Base-by-base conservation (phyloP, 768 basidiomycete genomes). In the Leccinum incarnatum region DNA sequence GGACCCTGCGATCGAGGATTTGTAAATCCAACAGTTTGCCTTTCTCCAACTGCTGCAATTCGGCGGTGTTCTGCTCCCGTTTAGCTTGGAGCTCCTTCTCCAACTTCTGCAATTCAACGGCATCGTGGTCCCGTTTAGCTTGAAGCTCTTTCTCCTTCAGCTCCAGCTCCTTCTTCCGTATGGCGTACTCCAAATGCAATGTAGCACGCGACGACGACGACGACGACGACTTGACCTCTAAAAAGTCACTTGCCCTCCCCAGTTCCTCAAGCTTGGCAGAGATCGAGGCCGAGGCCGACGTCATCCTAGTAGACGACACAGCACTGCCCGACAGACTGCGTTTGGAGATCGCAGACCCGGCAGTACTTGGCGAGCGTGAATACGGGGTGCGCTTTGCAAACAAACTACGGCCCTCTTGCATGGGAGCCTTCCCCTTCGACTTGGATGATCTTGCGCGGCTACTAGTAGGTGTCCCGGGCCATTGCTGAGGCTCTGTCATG, bases 131-230 rank as follows among this genome's bases (percentile, higher is more conserved):
- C 32, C 12, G 32, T 34, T 34, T 12, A 12, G 32, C 32, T 34
- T 34, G 32, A 47, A 47, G 46, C 21, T 54, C 29, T 7, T 42
- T n/a, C 17, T n/a, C 47, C 19, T 57, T 47, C 1, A 49, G 30
- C 4, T 50, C 48, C 2, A 61, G 53, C n/a, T 61, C 52, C 27
- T 61, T 42, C 9, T 53, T 57, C 29, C 17, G 4, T 30, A 61
- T 21, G 3, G 5, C 11, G 23, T 57, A 61, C 3, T 61, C 54
- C 8, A 40, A 21, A 14, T 15, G 2, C 21, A 57, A 8, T 29
- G 27, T 8, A 15, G 3, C 10, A 7, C 5, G 21, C 7, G 30
- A 17, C 5, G 27, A n/a, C n/a, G n/a, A n/a, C n/a, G n/a, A 10
- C n/a, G 29, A 46, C 23, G 29, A 2, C 5, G 23, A 2, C 5